Conservation (phyloP, 306 rosid genomes). For the Sicyos baderoa region DNA sequence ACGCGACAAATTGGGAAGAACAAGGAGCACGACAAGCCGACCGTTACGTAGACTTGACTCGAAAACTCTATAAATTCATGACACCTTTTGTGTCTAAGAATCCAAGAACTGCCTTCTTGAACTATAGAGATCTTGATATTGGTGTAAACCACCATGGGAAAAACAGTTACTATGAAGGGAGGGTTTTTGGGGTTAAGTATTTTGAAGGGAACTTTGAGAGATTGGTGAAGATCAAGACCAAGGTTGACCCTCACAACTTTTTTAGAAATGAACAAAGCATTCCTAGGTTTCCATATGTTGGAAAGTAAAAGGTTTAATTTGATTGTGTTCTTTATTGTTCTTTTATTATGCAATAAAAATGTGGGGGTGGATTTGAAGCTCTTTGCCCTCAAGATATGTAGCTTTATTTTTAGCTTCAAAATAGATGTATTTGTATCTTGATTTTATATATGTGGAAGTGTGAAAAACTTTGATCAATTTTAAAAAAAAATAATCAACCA, state of each 20-base stretch:
- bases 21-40: not conserved
- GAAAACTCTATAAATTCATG: slow-evolving; percentile 21
- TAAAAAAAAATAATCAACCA: too few species aligned
- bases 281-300: slow-evolving; percentile 11
- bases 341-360: not conserved
- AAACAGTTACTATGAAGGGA: slow-evolving; percentile 19
- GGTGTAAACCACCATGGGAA: slow-evolving; percentile 21
- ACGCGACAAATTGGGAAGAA: slow-evolving; percentile 18
- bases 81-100: slow-evolving; percentile 21
- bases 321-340: too few species aligned
- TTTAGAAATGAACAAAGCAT: slow-evolving; percentile 29
- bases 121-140: slow-evolving; percentile 26
- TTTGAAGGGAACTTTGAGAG: slow-evolving; percentile 19
- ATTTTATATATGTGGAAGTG: too few species aligned
- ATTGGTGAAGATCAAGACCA: slow-evolving; percentile 23
- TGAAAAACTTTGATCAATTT: too few species aligned
- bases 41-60: slow-evolving; percentile 6
- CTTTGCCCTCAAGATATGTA: not conserved
- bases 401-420: too few species aligned
- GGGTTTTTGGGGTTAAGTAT: slow-evolving; percentile 20
- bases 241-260: slow-evolving; percentile 24
- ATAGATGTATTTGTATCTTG: too few species aligned
- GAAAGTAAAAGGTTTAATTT: too few species aligned
- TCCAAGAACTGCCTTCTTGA: slow-evolving; percentile 15
- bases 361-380: not conserved